phyloP scores from a whole-genome alignment of 305 asterid genomes.

The Fraxinus sp. region DNA sequence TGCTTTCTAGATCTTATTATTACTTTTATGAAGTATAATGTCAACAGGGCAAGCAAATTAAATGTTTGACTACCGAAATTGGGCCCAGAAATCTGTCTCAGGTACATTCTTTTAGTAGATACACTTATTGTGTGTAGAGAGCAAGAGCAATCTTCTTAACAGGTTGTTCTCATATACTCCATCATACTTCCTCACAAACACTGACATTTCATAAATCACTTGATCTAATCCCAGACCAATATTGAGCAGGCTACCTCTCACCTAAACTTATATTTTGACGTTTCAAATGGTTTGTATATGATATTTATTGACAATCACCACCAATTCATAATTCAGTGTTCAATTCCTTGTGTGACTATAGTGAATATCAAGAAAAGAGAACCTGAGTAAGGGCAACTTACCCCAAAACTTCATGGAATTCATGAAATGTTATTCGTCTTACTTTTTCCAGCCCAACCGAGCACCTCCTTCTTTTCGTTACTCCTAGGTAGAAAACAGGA shows the following conservation, averaged over 20 bases:
- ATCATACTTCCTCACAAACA: background rate
- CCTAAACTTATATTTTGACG: slow-evolving; percentile 1
- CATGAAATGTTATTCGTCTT: slow-evolving; percentile 60
- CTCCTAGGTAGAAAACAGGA: slow-evolving; percentile 69
- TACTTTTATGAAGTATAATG: background rate
- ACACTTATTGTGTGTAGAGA: background rate
- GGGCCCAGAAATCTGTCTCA: background rate
- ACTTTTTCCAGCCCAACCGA: slow-evolving; percentile 61
- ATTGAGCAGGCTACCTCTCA: background rate
- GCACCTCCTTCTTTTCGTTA: slow-evolving; percentile 68
- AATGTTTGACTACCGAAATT: background rate
- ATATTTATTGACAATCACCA: background rate
- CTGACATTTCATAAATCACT: background rate
- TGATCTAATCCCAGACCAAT: background rate
- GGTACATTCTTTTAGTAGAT: background rate
- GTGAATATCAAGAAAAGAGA: slow-evolving; percentile 14
- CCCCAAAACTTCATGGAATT: slow-evolving; percentile 77
- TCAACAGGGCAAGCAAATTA: background rate
- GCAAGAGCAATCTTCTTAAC: background rate
- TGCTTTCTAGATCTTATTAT: slow-evolving; percentile 3
- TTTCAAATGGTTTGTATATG: background rate
- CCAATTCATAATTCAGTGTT: background rate
- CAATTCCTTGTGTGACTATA: background rate
- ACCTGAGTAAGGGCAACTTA: slow-evolving; percentile 32
- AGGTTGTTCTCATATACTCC: slow-evolving; percentile 2